Base-by-base conservation (phyloP, 1,284 basidiomycete genomes). In the Xerocomus tenax region DNA sequence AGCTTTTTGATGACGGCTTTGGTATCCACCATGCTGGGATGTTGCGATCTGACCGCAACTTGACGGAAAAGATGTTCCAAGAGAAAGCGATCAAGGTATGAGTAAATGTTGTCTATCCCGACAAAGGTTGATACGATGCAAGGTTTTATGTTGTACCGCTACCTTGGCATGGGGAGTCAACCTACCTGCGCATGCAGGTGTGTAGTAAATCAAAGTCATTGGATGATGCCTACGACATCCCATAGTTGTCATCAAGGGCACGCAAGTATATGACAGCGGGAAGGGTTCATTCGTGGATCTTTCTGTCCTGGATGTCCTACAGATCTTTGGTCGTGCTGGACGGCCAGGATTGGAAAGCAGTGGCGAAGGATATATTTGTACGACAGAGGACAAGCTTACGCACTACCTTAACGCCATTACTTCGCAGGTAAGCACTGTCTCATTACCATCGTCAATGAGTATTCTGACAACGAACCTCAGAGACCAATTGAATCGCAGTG, bases 81-180 rank as follows among this genome's bases (percentile, higher is more conserved):
- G 84, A 87, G 10, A 81, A 84, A 58, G 86, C 82, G 10, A 94
- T 98, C 62, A 97, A 96, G 76, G 92, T 92, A 32, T 34, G 43
- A 15, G 15, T n/a, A 29, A 18, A 38, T 12, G 19, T 1, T 25
- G 16, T 13, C 42, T 23, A n/a, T 46, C 36, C 29, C 7, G 18
- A 26, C 44, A 26, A 21, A 19, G 9, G 1, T 45, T 60, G 36
- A 65, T 45, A 26, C 16, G 13, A 5, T 54, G 35, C n/a, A 42
- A 96, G 88, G 92, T 98, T 43, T 75, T 99, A 9, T 98, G 92
- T 69, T 98, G 96, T 73, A 99, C 96, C 3, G 92, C 96, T 2
- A 99, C 96, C 0, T 76, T 99, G 29, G 96, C 96, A 1, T 99
- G 96, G 96, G 96, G 96, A 74, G 96, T 99, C 61, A 99, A 99